Base-by-base conservation (phyloP, 2,329 filamentous ascomycete species). In the Xylariaceae sp. region DNA sequence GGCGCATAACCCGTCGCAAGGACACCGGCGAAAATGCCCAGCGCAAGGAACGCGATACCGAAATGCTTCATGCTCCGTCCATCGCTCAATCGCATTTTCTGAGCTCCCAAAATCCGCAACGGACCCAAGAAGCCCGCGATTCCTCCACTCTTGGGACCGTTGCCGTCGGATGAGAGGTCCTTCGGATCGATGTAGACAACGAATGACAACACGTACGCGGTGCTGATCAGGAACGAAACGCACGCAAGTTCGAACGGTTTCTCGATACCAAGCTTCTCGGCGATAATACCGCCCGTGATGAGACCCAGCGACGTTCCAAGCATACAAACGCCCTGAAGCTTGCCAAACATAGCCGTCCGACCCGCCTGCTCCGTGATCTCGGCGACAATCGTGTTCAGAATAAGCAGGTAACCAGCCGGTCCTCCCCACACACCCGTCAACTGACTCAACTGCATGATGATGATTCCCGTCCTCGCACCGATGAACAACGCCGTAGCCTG, bases 391-490 rank as follows among this genome's bases (percentile, higher is more conserved):
- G 85, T 84, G 66, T 89, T 89, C 30, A 88, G 75, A 0, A 86
- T 80, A 2, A 89, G 78, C 10, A 89, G 79, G 67, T 89, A 89
- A 0, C 87, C 87, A 0, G 81, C 82, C 0, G 87, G 87, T 0
- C 87, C 87, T 0, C 87, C 87, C 4, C 88, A 65, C 9, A 89
- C 75, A 0, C 84, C 88, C 54, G 89, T 84, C n/a, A 87, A 72
- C 72, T 89, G 87, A 0, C 84, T 87, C 35, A 73, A 71, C 69
- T 89, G 87, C 45, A 89, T 81, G 39, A 89, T 85, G 7, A 82
- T 73, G 65, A 89, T 87, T 7, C 87, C 87, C 0, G 74, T 64
- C 2, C 73, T 74, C 17, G 81, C 81, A 1, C 87, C 87, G 0
- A 81, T 77, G 50, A 81, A 71, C 5, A 89, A 83, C 1, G 84